A percentile compares a stretch with the other conserved stretches of the same genome.
phyloP scores from a whole-genome alignment of 1,284 basidiomycete species.

The Caloboletus firmus region DNA sequence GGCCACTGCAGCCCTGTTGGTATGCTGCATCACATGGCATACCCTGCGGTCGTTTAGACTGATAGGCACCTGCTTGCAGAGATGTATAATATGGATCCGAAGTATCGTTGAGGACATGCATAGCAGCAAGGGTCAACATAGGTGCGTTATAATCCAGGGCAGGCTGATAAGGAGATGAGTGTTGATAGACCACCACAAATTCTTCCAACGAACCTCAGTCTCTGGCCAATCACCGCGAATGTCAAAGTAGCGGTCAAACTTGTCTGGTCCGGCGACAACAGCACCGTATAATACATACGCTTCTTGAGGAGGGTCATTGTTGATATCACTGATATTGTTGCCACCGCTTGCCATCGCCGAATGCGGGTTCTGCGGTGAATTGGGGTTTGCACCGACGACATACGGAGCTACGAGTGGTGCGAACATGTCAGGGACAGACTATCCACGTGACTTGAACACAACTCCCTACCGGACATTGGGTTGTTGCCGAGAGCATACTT shows the following conservation, averaged over 20 bases:
- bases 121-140: slow-evolving; percentile 77
- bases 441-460: not conserved
- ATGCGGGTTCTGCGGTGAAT: slow-evolving; percentile 87
- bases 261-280: slow-evolving; percentile 84
- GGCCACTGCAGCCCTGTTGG: slow-evolving; percentile 48
- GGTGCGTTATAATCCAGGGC: slow-evolving; percentile 86
- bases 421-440: not conserved
- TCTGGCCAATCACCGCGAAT: slow-evolving; percentile 82
- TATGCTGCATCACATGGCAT: slow-evolving; percentile 76
- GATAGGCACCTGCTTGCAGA: slow-evolving; percentile 66
- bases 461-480: slow-evolving; percentile 66
- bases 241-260: slow-evolving; percentile 76
- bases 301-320: slow-evolving; percentile 70
- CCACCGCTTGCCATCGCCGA: slow-evolving; percentile 86
- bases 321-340: slow-evolving; percentile 63
- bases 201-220: slow-evolving; percentile 55
- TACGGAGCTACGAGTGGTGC: slow-evolving; percentile 58
- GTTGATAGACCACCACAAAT: not conserved
- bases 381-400: slow-evolving; percentile 84
- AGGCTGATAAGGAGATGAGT: slow-evolving; percentile 44
- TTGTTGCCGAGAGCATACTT: slow-evolving; percentile 85
- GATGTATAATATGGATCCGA: slow-evolving; percentile 80
- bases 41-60: slow-evolving; percentile 60
- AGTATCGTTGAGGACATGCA: slow-evolving; percentile 63
- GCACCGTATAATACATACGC: slow-evolving; percentile 83